These are phyloP conservation scores for Sugiyamaella mastotermitis DNA, from an alignment of 805 yeast genomes.

Conservation along the genomic window DNA sequence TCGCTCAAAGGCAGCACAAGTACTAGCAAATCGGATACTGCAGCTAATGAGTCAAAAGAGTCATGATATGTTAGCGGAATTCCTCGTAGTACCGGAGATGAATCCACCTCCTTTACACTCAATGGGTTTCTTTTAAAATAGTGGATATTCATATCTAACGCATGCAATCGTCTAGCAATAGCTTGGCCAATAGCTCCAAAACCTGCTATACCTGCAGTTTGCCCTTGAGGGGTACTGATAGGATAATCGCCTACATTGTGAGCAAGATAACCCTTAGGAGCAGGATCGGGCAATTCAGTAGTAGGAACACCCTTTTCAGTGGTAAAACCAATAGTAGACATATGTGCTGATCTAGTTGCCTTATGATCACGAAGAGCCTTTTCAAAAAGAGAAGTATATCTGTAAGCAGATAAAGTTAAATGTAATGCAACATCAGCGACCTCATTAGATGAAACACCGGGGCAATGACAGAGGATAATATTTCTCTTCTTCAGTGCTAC, in stretches of 20 bases:
- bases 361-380: constrained; percentile 25
- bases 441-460: constrained; percentile 46
- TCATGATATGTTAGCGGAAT: constrained; percentile 41
- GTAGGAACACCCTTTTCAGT: neutral
- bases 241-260: constrained; percentile 28
- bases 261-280: constrained; percentile 24
- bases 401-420: constrained; percentile 51
- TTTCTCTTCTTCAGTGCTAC: constrained; percentile 35
- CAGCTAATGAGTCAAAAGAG: constrained; percentile 39
- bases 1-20: constrained; percentile 62
- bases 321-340: neutral
- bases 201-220: constrained; percentile 60
- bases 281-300: neutral
- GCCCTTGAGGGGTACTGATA: constrained; percentile 40
- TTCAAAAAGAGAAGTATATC: constrained; percentile 47
- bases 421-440: constrained; percentile 67
- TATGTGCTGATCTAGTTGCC: neutral
- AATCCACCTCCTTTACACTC: constrained; percentile 26
- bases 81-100: constrained; percentile 28
- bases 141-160: constrained; percentile 57
- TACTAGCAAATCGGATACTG: constrained; percentile 49
- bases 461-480: constrained; percentile 53
- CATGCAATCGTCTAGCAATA: constrained; percentile 49
- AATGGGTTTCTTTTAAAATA: constrained; percentile 53
- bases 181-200: constrained; percentile 70